Conservation (phyloP, 768 basidiomycete species). For the Symmetrospora coprosmae region DNA sequence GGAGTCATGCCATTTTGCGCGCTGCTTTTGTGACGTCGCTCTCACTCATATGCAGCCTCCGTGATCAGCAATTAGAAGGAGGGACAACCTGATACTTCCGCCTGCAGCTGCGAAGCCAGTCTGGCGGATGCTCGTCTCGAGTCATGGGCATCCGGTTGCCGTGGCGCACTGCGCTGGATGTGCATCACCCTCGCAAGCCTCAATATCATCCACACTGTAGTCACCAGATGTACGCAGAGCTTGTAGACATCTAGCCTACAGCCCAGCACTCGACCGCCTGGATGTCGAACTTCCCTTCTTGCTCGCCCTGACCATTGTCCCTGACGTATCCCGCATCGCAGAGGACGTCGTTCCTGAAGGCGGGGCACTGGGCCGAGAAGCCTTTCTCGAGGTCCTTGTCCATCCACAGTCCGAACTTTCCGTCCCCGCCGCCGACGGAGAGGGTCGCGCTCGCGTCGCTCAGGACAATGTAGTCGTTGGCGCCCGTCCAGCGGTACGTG, state of each 20-base stretch:
- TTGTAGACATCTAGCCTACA: background rate
- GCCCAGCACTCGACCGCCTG: constrained; percentile 20
- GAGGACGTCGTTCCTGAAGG: constrained; percentile 59
- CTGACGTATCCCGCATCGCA: background rate
- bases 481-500: constrained; percentile 70
- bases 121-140: no score
- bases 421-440: constrained; percentile 86
- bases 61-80: no score
- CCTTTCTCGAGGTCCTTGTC: constrained; percentile 68
- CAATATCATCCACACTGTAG: no score
- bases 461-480: constrained; percentile 75
- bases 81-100: no score
- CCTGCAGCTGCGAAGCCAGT: no score
- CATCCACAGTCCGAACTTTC: constrained; percentile 74
- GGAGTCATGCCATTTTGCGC: no score
- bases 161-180: no score
- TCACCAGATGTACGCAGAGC: no score
- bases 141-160: no score
- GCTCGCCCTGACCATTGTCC: background rate
- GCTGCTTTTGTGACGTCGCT: no score
- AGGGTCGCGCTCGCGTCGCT: constrained; percentile 66
- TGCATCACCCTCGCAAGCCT: no score
- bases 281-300: constrained; percentile 22
- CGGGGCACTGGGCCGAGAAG: constrained; percentile 67
- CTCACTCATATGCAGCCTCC: no score